Evolutionary conservation across 176 grass and related monocot species (phyloP), one percentile per base, ranked within the genome.

Genomic region (Zea luxurians): DNA sequence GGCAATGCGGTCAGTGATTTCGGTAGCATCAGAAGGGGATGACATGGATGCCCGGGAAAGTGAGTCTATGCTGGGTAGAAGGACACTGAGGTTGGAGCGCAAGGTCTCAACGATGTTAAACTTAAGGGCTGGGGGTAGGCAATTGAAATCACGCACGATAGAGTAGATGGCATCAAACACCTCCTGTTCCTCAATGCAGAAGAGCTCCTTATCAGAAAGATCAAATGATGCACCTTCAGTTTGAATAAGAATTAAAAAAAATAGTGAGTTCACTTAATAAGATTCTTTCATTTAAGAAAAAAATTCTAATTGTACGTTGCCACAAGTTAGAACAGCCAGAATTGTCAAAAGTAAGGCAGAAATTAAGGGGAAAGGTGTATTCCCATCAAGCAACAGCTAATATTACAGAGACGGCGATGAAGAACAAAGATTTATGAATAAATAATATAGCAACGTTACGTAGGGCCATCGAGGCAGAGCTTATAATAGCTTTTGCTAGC

Each of bases 131-230:
- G 91, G 85, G n/a, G 89, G 62, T n/a, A 98, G 61, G 75, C 52
- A 80, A 38, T 73, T 79, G 76, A 98, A 98, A 59, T 83, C 87
- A 42, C 91, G 74, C 37, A 94, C 87, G 18, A 98, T 75, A 76
- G 95, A 98, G 78, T 98, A 98, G 65, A 92, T 61, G 52, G 62
- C 71, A 70, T 94, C 90, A 54, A 98, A 98, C 58, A 94, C 85
- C 65, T 98, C 95, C 79, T 90, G 95, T 50, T 94, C 95, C 84
- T 98, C 91, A 2, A 98, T 83, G 89, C 91, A 98, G 87, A 98
- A 94, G 34, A 98, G 76, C 71, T 98, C 95, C 67, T 81, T 85
- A 48, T 98, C 95, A 78, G 95, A 94, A 10, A 98, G 83, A 80
- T 98, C 95, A 69, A 98, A 98, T 16, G 89, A 91, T 59, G 85